phyloP scores from a whole-genome alignment of 208 protist species.

The Angomonas desouzai region DNA sequence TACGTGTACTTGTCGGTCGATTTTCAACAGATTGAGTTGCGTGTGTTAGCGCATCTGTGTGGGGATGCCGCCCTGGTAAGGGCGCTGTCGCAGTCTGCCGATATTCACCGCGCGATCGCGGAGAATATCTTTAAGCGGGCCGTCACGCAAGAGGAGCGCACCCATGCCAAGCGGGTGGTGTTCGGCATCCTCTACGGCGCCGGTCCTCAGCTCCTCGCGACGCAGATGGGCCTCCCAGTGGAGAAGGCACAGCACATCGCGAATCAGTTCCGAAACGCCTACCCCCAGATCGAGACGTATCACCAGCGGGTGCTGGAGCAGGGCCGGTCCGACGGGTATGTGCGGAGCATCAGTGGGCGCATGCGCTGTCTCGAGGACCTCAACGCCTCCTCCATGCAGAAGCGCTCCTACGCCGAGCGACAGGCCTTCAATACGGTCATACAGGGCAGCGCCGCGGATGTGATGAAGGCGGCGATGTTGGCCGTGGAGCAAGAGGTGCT shows the following conservation, averaged over 20 bases:
- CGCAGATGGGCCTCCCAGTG: conserved; percentile 2
- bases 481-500: conserved; percentile 59
- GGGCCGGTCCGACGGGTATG: conserved; percentile 28
- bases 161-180: conserved; percentile 75
- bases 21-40: conserved; percentile 83
- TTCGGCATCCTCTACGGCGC: conserved; percentile 90
- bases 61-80: conserved; percentile 45
- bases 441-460: conserved; percentile 80
- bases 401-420: conserved; percentile 28
- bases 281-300: conserved; percentile 55
- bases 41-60: conserved; percentile 73
- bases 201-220: conserved; percentile 32
- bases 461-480: conserved; percentile 79
- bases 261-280: conserved; percentile 44
- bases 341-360: conserved; percentile 41
- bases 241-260: conserved; percentile 37
- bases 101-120: conserved; percentile 56
- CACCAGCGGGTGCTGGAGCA: conserved; percentile 40
- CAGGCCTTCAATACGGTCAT: conserved; percentile 61
- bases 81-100: conserved; percentile 34
- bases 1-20: conserved; percentile 73
- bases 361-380: conserved; percentile 33
- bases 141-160: conserved; percentile 43
- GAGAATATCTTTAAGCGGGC: conserved; percentile 28
- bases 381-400: conserved; percentile 39